Percentiles rank a stretch among this genome's conserved stretches.
phyloP scores from a whole-genome alignment of 1,284 basidiomycete species.

The Ceratorhiza oryzae-sativae region DNA sequence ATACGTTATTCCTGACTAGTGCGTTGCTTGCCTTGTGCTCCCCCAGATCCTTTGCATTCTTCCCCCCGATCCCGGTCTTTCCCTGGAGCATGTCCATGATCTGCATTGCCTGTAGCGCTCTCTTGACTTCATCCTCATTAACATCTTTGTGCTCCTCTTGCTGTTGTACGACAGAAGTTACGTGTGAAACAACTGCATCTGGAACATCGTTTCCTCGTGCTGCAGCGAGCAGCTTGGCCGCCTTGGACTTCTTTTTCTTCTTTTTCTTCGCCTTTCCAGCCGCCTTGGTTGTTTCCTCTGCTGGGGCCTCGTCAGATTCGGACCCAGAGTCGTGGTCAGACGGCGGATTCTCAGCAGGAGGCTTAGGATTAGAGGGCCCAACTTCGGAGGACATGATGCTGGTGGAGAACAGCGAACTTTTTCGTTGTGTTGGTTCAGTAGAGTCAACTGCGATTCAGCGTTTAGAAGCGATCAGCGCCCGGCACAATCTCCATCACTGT shows the following conservation, averaged over 20 bases:
- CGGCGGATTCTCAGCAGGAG: slow-evolving; percentile 5
- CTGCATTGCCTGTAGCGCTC: slow-evolving; percentile 70
- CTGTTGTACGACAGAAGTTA: slow-evolving; percentile 64
- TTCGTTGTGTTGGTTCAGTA: neutral
- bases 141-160: slow-evolving; percentile 57
- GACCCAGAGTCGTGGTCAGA: slow-evolving; percentile 47
- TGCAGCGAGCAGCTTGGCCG: slow-evolving; percentile 43
- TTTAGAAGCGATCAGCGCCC: neutral
- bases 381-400: slow-evolving; percentile 32
- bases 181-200: slow-evolving; percentile 64
- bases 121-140: slow-evolving; percentile 65
- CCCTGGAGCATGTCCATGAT: slow-evolving; percentile 76
- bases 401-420: neutral
- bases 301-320: slow-evolving; percentile 26
- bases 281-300: slow-evolving; percentile 43
- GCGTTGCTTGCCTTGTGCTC: slow-evolving; percentile 77
- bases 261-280: slow-evolving; percentile 62
- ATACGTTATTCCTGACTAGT: slow-evolving; percentile 37
- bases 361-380: slow-evolving; percentile 29
- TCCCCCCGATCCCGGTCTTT: slow-evolving; percentile 70
- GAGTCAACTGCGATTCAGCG: neutral
- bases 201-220: slow-evolving; percentile 62
- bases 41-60: slow-evolving; percentile 78
- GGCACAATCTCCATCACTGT: neutral
- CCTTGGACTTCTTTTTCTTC: slow-evolving; percentile 77